phyloP scores from a whole-genome alignment of 1,139 yeast species.

The Pichia sp. region DNA sequence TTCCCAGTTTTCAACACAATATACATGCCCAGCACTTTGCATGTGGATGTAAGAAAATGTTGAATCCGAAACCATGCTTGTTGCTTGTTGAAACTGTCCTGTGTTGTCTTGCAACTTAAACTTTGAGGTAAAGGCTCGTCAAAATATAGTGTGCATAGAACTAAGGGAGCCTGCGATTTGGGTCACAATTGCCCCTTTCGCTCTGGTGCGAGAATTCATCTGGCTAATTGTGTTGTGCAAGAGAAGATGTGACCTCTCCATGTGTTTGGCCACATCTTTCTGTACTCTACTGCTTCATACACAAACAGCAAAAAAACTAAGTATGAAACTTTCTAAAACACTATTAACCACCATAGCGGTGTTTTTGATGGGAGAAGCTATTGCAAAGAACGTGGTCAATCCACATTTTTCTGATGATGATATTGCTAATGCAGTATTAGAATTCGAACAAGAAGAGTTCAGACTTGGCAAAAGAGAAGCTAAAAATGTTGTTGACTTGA shows the following conservation, averaged over 20 bases:
- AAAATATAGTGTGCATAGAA: no score
- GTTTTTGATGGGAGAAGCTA: slow-evolving; percentile 5
- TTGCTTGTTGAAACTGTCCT: no score
- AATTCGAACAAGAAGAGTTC: slow-evolving; percentile 12
- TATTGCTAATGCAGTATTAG: slow-evolving; percentile 5
- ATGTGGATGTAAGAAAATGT: slow-evolving; percentile 28
- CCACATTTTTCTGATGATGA: slow-evolving; percentile 9
- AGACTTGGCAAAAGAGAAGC: slow-evolving; percentile 16
- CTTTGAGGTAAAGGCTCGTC: no score
- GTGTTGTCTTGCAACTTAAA: no score
- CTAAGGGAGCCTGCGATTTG: no score
- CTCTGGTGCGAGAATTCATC: no score
- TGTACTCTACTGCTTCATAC: no score
- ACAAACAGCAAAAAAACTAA: neutral
- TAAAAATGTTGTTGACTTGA: slow-evolving; percentile 14
- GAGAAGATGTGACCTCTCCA: no score
- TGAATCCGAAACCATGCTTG: slow-evolving; percentile 11
- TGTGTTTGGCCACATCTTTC: no score
- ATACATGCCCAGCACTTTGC: slow-evolving; percentile 29
- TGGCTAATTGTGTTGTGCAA: no score
- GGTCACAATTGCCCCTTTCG: no score
- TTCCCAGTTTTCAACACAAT: slow-evolving; percentile 33
- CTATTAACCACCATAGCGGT: neutral
- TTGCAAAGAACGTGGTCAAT: slow-evolving; percentile 18
- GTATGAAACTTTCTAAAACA: slow-evolving; percentile 8